Percentiles rank a stretch among this genome's conserved stretches.
Evolutionary conservation across 352 stramenopile genomes (phyloP).

Genomic region (Globisporangium spiculum): DNA sequence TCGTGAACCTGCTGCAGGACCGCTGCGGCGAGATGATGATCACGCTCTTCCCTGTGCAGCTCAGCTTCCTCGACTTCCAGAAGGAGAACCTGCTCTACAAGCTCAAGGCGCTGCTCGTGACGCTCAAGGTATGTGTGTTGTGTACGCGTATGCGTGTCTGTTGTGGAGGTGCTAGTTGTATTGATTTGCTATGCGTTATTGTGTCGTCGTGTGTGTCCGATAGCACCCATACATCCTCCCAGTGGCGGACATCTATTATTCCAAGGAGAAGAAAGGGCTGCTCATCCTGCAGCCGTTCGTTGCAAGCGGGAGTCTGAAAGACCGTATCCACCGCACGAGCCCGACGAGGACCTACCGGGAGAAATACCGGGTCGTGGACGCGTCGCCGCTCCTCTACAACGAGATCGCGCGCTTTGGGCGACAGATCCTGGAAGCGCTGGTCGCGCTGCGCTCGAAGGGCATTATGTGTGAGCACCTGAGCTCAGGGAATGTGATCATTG

Average conservation of each 20-base stretch:
- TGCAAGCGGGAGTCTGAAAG: slow-evolving; percentile 49
- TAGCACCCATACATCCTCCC: slow-evolving; percentile 73
- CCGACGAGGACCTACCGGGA: slow-evolving; percentile 39
- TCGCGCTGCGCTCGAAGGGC: slow-evolving; percentile 50
- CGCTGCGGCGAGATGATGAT: slow-evolving; percentile 55
- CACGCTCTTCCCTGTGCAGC: slow-evolving; percentile 47
- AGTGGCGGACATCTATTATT: slow-evolving; percentile 64
- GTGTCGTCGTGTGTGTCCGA: background rate
- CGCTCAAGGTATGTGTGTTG: slow-evolving; percentile 45
- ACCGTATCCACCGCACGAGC: slow-evolving; percentile 50
- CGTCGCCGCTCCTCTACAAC: slow-evolving; percentile 31
- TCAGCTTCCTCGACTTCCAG: slow-evolving; percentile 59
- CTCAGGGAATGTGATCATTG: slow-evolving; percentile 61
- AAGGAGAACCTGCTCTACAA: slow-evolving; percentile 62
- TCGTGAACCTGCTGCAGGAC: slow-evolving; percentile 63
- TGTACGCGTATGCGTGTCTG: background rate
- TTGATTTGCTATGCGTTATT: background rate
- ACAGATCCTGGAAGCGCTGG: slow-evolving; percentile 61
- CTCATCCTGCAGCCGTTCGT: slow-evolving; percentile 70
- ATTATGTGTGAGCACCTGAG: slow-evolving; percentile 71
- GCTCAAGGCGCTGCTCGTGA: slow-evolving; percentile 74
- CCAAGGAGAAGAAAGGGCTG: slow-evolving; percentile 59
- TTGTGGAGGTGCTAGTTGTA: background rate
- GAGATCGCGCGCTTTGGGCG: slow-evolving; percentile 59
- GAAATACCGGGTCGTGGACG: slow-evolving; percentile 51